phyloP scores from a whole-genome alignment of 2,329 filamentous ascomycete species.

The Verticillium klebahnii region DNA sequence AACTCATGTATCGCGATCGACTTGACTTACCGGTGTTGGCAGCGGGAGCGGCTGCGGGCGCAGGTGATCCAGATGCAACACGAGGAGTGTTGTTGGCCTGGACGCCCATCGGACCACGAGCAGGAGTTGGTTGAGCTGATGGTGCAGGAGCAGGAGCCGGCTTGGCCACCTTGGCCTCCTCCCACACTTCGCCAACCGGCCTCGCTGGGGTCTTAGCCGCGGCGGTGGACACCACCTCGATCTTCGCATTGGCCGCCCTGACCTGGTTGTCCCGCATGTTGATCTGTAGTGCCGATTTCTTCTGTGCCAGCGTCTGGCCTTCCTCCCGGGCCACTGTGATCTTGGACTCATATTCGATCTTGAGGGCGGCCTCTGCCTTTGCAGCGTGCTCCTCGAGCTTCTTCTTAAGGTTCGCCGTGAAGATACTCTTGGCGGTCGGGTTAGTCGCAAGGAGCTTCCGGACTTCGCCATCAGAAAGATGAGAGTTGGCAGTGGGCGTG shows the following conservation, averaged over 20 bases:
- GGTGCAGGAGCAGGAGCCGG: conserved; percentile 8
- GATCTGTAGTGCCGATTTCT: conserved; percentile 68
- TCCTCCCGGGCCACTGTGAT: conserved; percentile 51
- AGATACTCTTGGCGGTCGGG: conserved; percentile 51
- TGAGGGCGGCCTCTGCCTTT: conserved; percentile 43
- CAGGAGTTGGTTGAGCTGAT: conserved; percentile 2
- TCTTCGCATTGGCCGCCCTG: conserved; percentile 62
- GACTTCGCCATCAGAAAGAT: conserved; percentile 50
- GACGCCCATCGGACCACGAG: conserved; percentile 8
- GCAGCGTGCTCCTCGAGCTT: conserved; percentile 64
- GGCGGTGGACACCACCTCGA: conserved; percentile 74
- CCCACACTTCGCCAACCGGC: conserved; percentile 83
- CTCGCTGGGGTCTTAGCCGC: conserved; percentile 80
- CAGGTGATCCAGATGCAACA: conserved; percentile 1
- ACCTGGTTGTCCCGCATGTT: conserved; percentile 74
- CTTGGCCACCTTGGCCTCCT: conserved; percentile 59
- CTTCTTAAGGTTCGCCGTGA: conserved; percentile 61
- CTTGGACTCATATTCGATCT: conserved; percentile 48
- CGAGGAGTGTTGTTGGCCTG: background rate
- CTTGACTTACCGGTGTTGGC: conserved; percentile 8
- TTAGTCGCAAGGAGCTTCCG: conserved; percentile 54
- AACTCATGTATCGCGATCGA: background rate
- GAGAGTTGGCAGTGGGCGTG: conserved; percentile 30
- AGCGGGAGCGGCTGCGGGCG: conserved; percentile 12
- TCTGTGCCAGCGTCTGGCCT: conserved; percentile 67